These are phyloP conservation scores for Lagerstroemia speciosa DNA, from an alignment of 345 rosid species.

Conservation along the genomic window DNA sequence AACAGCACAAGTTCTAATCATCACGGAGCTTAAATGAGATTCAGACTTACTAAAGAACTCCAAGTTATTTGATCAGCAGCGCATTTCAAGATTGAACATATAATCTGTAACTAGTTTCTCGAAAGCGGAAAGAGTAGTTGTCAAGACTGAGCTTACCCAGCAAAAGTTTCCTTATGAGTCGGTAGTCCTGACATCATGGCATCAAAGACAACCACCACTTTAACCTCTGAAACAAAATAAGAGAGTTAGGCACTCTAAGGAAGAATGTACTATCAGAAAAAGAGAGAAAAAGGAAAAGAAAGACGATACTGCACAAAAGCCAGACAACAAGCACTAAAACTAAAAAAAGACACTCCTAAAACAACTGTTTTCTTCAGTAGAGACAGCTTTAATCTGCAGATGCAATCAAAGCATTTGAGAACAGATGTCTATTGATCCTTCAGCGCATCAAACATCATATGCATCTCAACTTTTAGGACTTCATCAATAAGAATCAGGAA, in stretches of 20 bases:
- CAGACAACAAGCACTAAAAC: not conserved
- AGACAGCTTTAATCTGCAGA: not conserved
- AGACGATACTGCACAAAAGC: not conserved
- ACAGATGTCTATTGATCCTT: not conserved
- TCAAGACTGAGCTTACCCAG: slow-evolving; percentile 32
- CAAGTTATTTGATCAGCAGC: not conserved
- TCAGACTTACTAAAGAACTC: not conserved
- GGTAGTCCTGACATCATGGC: slow-evolving; percentile 93
- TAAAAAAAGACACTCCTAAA: not conserved
- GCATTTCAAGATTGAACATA: not conserved
- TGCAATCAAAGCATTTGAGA: not conserved
- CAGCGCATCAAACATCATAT: not conserved
- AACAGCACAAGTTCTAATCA: slow-evolving; percentile 13
- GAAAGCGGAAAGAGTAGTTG: not conserved
- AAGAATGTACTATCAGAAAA: not conserved
- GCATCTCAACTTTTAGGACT: not conserved
- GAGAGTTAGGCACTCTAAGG: not conserved
- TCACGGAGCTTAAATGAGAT: slow-evolving; percentile 3
- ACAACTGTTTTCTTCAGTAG: not conserved
- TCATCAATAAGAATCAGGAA: not conserved
- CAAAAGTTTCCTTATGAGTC: slow-evolving; percentile 72
- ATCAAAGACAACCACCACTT: slow-evolving; percentile 92
- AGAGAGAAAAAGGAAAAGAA: not conserved
- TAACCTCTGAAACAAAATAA: slow-evolving; percentile 52
- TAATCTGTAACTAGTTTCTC: not conserved